These are phyloP conservation scores for Vitis labrusca DNA, from an alignment of 164 flowering plant species.

Conservation along the genomic window DNA sequence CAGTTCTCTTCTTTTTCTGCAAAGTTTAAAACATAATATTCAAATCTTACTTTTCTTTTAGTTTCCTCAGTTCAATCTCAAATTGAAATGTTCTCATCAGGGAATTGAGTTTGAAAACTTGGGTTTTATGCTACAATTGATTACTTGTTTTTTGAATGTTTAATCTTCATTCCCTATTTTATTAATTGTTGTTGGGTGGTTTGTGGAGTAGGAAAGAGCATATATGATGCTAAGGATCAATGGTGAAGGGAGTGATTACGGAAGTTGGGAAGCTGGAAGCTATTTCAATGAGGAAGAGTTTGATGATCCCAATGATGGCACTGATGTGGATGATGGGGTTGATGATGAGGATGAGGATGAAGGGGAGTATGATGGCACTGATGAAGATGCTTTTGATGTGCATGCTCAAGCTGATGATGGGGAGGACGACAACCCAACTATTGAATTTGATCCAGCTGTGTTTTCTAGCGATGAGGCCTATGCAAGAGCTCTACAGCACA, in stretches of 20 bases:
- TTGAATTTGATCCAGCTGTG: no score
- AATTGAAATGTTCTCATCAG: neutral
- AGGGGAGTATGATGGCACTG: constrained; percentile 20
- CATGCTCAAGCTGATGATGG: constrained; percentile 26
- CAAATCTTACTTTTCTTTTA: no score
- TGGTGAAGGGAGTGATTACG: constrained; percentile 61
- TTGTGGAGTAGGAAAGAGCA: constrained; percentile 69
- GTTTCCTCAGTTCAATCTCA: no score
- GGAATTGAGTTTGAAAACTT: neutral
- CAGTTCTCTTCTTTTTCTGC: no score
- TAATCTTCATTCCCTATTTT: neutral
- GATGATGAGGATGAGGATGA: constrained; percentile 26
- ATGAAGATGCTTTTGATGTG: constrained; percentile 48
- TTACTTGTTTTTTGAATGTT: neutral
- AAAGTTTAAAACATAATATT: no score
- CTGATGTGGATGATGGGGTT: constrained; percentile 26
- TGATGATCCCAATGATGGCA: constrained; percentile 24
- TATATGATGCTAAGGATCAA: constrained; percentile 80
- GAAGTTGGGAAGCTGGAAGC: constrained; percentile 71
- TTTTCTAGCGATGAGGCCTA: no score
- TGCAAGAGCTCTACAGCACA: no score
- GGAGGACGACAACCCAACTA: constrained; percentile 23
- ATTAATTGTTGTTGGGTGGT: neutral
- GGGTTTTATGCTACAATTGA: neutral
- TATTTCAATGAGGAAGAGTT: constrained; percentile 40